These are phyloP conservation scores for Ceratobasidium sp. DNA, from an alignment of 1,284 basidiomycete genomes.

Conservation along the genomic window DNA sequence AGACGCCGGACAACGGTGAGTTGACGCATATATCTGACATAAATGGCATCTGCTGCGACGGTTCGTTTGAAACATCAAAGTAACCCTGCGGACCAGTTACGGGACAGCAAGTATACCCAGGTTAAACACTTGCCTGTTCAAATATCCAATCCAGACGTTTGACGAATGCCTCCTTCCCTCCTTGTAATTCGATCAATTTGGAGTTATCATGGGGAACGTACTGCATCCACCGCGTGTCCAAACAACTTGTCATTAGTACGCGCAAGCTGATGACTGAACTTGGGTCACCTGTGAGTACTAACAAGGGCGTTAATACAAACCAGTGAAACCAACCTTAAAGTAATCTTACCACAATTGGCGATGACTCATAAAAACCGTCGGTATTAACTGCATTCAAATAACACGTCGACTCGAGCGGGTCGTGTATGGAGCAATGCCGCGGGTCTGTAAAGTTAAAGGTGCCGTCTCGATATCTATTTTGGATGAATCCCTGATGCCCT, in stretches of 20 bases:
- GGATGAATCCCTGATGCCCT: conserved; percentile 53
- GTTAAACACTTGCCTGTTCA: conserved; percentile 11
- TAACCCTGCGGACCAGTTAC: conserved; percentile 22
- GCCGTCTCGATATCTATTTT: conserved; percentile 69
- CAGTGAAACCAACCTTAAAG: not conserved
- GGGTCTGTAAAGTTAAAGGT: conserved; percentile 73
- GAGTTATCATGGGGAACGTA: conserved; percentile 67
- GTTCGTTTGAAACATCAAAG: conserved; percentile 42
- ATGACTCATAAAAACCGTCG: conserved; percentile 74
- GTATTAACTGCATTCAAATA: conserved; percentile 67
- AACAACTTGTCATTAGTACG: not conserved
- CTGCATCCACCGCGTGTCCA: conserved; percentile 54
- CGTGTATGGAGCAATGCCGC: conserved; percentile 71
- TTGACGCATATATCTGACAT: conserved; percentile 55
- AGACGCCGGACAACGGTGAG: no score
- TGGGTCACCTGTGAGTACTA: conserved; percentile 62
- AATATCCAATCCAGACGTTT: conserved; percentile 38
- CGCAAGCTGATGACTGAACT: not conserved
- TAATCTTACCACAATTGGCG: conserved; percentile 65
- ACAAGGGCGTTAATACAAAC: conserved; percentile 25
- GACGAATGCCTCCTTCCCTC: conserved; percentile 34
- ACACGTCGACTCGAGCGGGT: conserved; percentile 66
- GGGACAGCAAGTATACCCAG: no score
- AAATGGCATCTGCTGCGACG: conserved; percentile 68
- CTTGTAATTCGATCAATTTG: conserved; percentile 40